phyloP scores from a whole-genome alignment of 805 yeast species.

The Ogataea chonburiensis region DNA sequence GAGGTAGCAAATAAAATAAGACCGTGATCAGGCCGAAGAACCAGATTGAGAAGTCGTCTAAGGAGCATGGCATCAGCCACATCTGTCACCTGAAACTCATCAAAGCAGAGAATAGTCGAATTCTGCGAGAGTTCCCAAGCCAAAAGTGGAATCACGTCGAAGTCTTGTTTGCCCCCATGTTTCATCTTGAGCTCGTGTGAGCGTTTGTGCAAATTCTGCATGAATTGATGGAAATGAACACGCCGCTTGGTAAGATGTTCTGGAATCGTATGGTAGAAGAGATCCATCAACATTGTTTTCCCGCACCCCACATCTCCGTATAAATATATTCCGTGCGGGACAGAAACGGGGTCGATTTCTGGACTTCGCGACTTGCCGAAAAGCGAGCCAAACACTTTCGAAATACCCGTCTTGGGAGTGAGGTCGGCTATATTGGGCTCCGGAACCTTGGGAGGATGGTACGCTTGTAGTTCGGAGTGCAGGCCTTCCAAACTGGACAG shows the following conservation, averaged over 20 bases:
- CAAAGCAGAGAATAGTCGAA: slow-evolving; percentile 84
- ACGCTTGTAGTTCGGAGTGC: slow-evolving; percentile 51
- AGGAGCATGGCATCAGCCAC: slow-evolving; percentile 98
- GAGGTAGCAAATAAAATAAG: slow-evolving; percentile 90
- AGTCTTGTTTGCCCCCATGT: slow-evolving; percentile 62
- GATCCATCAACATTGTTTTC: slow-evolving; percentile 96
- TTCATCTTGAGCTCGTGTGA: slow-evolving; percentile 68
- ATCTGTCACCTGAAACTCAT: slow-evolving; percentile 97
- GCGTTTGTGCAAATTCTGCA: slow-evolving; percentile 90
- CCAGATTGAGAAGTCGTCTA: slow-evolving; percentile 65
- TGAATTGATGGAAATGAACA: slow-evolving; percentile 93
- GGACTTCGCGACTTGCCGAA: slow-evolving; percentile 22
- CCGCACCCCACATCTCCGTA: slow-evolving; percentile 99
- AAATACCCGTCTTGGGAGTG: slow-evolving; percentile 48
- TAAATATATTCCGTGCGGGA: slow-evolving; percentile 83
- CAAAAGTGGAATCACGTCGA: slow-evolving; percentile 79
- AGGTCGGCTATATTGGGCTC: slow-evolving; percentile 52
- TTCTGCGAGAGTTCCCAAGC: slow-evolving; percentile 80
- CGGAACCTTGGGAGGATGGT: slow-evolving; percentile 60
- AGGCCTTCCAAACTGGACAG: slow-evolving; percentile 59
- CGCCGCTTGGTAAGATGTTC: slow-evolving; percentile 71
- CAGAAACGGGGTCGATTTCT: slow-evolving; percentile 20
- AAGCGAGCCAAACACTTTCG: slow-evolving; percentile 34
- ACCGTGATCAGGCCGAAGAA: slow-evolving; percentile 76
- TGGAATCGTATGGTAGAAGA: slow-evolving; percentile 86